Evolutionary conservation across 371 early-diverging fungal genomes (phyloP).

Genomic region (Mortierella sp.): DNA sequence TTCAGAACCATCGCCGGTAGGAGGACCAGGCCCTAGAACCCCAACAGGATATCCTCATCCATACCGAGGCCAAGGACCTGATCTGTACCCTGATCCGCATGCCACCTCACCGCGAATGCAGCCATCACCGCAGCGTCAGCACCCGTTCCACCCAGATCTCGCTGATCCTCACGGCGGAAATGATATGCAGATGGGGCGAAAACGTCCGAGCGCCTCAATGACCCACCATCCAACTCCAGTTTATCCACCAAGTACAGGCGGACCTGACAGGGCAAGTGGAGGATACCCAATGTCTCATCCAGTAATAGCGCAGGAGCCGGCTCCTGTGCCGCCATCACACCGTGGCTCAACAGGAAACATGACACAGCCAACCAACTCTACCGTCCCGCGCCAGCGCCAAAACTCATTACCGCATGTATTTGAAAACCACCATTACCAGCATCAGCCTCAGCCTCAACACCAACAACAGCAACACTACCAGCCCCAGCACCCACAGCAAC

Average conservation of each 20-base stretch:
- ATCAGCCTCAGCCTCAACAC: slow-evolving; percentile 1
- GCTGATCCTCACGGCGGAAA: neutral
- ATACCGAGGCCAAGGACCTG: slow-evolving; percentile 12
- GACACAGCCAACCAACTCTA: slow-evolving; percentile 16
- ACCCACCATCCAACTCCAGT: neutral
- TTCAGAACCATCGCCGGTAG: neutral
- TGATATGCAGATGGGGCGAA: slow-evolving; percentile 1
- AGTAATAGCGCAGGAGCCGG: neutral
- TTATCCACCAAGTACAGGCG: slow-evolving; percentile 1
- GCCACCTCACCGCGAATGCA: slow-evolving; percentile 9
- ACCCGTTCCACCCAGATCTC: neutral
- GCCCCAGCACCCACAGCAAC: slow-evolving; percentile 15
- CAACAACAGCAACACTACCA: slow-evolving; percentile 15
- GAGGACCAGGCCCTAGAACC: neutral
- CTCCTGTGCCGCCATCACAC: slow-evolving; percentile 9
- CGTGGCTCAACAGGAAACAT: slow-evolving; percentile 20
- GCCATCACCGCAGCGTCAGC: slow-evolving; percentile 2
- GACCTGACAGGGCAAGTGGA: neutral
- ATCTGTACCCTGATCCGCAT: slow-evolving; percentile 10
- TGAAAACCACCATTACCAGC: neutral
- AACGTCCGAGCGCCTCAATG: neutral
- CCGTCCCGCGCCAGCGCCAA: slow-evolving; percentile 27
- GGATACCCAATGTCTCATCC: slow-evolving; percentile 1
- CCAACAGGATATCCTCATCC: neutral
- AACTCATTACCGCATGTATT: slow-evolving; percentile 39